phyloP scores from a whole-genome alignment of 2,329 filamentous ascomycete species.

The Ascomycota sp. region DNA sequence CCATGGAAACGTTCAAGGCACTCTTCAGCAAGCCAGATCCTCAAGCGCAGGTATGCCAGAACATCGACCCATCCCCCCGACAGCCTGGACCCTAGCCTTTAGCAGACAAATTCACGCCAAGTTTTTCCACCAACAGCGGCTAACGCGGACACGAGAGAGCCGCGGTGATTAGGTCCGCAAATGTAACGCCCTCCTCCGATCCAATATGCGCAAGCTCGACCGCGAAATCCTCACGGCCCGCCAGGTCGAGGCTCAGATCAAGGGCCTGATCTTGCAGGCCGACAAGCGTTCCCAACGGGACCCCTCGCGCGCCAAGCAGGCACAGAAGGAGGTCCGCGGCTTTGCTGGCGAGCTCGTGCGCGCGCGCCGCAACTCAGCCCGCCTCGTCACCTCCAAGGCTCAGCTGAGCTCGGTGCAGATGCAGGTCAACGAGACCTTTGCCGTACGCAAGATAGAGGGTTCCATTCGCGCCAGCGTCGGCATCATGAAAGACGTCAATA shows the following conservation, averaged over 20 bases:
- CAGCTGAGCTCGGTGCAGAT: constrained; percentile 86
- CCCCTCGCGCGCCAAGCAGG: constrained; percentile 58
- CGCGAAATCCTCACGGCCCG: constrained; percentile 72
- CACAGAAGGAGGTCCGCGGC: constrained; percentile 61
- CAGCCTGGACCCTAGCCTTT: too few species aligned
- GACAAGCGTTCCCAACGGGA: constrained; percentile 65
- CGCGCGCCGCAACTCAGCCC: constrained; percentile 51
- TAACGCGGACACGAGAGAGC: background rate
- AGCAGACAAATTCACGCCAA: background rate
- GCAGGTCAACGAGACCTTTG: constrained; percentile 95
- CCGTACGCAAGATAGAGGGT: constrained; percentile 86
- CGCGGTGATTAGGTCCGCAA: constrained; percentile 61
- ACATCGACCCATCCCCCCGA: background rate
- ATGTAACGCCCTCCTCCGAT: constrained; percentile 77
- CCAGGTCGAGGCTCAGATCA: constrained; percentile 64
- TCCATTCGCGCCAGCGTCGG: constrained; percentile 69
- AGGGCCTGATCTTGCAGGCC: constrained; percentile 64
- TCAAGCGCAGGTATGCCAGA: constrained; percentile 55
- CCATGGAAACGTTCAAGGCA: constrained; percentile 71
- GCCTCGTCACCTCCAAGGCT: constrained; percentile 72
- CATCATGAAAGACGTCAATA: constrained; percentile 95
- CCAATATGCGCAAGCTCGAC: constrained; percentile 84
- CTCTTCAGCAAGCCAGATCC: constrained; percentile 88
- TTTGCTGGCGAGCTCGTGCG: constrained; percentile 79
- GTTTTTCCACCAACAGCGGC: background rate